Evolutionary conservation across 116 monocot species (phyloP).

Genomic region (Zostera marina): DNA sequence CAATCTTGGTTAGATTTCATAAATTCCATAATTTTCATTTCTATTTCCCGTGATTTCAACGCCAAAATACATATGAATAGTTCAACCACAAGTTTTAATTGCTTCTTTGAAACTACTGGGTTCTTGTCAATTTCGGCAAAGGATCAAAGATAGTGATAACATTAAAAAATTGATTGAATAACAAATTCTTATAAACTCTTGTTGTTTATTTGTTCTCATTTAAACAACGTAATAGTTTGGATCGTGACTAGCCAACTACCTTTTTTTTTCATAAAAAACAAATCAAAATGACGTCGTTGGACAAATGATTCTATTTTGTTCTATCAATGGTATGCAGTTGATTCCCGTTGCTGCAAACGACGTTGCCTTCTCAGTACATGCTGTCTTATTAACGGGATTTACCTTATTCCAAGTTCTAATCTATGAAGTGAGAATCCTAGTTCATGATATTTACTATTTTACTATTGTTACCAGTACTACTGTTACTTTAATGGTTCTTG

Average conservation of each 20-base stretch:
- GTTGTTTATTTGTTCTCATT: neutral
- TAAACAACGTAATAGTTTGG: neutral
- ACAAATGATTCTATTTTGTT: neutral
- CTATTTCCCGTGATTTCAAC: too few species aligned
- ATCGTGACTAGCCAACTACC: neutral
- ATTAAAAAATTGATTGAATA: too few species aligned
- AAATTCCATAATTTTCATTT: too few species aligned
- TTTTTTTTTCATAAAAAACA: neutral
- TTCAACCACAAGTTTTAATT: too few species aligned
- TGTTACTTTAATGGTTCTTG: neutral
- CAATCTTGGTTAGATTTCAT: too few species aligned
- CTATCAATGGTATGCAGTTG: conserved; percentile 29
- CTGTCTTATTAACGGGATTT: conserved; percentile 62
- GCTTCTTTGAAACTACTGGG: too few species aligned
- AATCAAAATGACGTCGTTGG: neutral
- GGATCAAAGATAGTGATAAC: too few species aligned
- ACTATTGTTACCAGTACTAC: neutral
- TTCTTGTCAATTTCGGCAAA: too few species aligned
- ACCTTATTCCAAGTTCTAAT: conserved; percentile 72
- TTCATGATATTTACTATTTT: conserved; percentile 2
- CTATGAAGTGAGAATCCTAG: conserved; percentile 46
- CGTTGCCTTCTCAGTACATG: conserved; percentile 83
- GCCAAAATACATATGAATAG: too few species aligned
- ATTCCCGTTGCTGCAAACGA: conserved; percentile 96
- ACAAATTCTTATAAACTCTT: too few species aligned